phyloP scores from a whole-genome alignment of 2,329 filamentous ascomycete genomes.

The Biscogniauxia mediterranea region DNA sequence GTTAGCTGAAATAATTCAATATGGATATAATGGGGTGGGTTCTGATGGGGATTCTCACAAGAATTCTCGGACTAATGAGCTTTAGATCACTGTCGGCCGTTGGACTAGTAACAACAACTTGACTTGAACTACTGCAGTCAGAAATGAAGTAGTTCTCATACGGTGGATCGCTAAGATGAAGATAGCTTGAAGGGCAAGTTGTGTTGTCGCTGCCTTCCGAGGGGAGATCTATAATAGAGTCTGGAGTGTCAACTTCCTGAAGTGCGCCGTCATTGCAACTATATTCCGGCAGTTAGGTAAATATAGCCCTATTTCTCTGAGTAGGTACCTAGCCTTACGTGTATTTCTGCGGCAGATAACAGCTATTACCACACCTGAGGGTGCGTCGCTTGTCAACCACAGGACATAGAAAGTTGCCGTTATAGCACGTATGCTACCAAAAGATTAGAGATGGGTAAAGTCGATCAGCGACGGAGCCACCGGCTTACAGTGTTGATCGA shows the following conservation, averaged over 20 bases:
- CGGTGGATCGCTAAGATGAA: constrained; percentile 51
- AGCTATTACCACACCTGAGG: constrained; percentile 27
- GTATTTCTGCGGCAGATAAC: constrained; percentile 27
- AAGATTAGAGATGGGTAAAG: constrained; percentile 2
- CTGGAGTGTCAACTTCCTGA: constrained; percentile 4
- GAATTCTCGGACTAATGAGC: constrained; percentile 55
- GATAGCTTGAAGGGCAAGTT: constrained; percentile 18
- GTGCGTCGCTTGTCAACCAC: constrained; percentile 26
- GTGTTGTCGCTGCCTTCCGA: constrained; percentile 2
- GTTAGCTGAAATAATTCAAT: not conserved
- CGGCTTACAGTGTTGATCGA: constrained; percentile 21
- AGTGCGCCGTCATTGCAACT: constrained; percentile 14
- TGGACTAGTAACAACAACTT: constrained; percentile 61
- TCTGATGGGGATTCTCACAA: constrained; percentile 34
- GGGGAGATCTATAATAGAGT: constrained; percentile 1
- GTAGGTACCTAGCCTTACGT: constrained; percentile 16
- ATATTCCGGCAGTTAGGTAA: constrained; percentile 3
- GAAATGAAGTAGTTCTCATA: constrained; percentile 67
- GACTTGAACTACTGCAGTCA: constrained; percentile 57
- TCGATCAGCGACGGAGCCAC: not conserved
- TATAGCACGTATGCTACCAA: constrained; percentile 26
- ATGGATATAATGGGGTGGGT: not conserved
- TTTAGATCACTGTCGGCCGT: constrained; percentile 50
- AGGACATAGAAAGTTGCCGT: constrained; percentile 29
- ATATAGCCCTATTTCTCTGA: not conserved